Evolutionary conservation across 805 yeast species (phyloP).

Genomic region (Candida coquimbonensis): DNA sequence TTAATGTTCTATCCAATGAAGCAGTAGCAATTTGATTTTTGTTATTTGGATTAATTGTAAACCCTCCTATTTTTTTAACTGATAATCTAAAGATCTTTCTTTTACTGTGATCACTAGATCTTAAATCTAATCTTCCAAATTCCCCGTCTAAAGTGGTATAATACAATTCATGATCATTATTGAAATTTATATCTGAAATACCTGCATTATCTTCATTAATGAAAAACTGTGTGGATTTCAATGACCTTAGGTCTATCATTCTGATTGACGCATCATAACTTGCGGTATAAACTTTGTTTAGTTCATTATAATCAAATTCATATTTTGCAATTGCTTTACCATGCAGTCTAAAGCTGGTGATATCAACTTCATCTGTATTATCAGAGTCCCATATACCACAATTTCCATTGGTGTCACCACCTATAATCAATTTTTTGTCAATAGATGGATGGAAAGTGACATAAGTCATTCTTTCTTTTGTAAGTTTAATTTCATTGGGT

Average conservation of each 20-base stretch:
- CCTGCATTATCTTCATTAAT: conserved; percentile 56
- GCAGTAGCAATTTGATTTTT: conserved; percentile 73
- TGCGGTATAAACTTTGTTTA: conserved; percentile 54
- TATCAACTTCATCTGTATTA: conserved; percentile 36
- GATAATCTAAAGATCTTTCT: conserved; percentile 44
- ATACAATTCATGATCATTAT: conserved; percentile 52
- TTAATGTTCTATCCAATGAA: conserved; percentile 78
- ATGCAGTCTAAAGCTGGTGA: conserved; percentile 66
- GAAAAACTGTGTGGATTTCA: conserved; percentile 54
- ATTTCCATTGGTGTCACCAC: conserved; percentile 86
- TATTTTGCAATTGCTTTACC: conserved; percentile 66
- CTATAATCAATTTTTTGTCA: conserved; percentile 57
- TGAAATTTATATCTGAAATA: conserved; percentile 64
- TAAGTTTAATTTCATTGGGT: conserved; percentile 65
- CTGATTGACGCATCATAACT: conserved; percentile 90
- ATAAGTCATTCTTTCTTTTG: conserved; percentile 63
- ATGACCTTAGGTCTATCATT: conserved; percentile 54
- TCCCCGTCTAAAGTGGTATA: conserved; percentile 78
- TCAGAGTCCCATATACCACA: conserved; percentile 83
- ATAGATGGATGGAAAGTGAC: conserved; percentile 71
- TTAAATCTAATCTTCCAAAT: conserved; percentile 64
- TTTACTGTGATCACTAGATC: conserved; percentile 37
- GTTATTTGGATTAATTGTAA: conserved; percentile 65
- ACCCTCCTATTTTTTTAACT: conserved; percentile 90
- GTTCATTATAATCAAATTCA: conserved; percentile 41